A percentile compares a stretch with the other conserved stretches of the same genome.
These are phyloP conservation scores for Beauveria bassiana DNA, from an alignment of 2,329 filamentous ascomycete genomes.

Conservation along the genomic window DNA sequence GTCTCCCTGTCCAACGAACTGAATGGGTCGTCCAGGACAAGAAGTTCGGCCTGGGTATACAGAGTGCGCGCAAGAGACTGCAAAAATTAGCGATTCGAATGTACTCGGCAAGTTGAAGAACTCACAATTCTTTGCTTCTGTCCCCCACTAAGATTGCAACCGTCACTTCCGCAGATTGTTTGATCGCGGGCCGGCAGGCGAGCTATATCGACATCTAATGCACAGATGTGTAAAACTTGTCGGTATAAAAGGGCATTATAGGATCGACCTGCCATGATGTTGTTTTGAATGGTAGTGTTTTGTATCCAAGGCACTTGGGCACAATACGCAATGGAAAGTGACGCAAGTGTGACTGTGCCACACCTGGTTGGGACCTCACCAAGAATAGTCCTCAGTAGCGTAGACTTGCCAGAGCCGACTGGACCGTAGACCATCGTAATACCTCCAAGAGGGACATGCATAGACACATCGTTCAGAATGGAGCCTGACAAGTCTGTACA, in stretches of 20 bases:
- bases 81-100: background rate
- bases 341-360: conserved; percentile 18
- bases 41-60: conserved; percentile 1
- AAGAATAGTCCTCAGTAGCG: conserved; percentile 22
- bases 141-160: conserved; percentile 27
- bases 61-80: conserved; percentile 5
- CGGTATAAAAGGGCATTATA: conserved; percentile 26
- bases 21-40: conserved; percentile 13
- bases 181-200: conserved; percentile 18
- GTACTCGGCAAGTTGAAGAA: background rate
- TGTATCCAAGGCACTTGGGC: conserved; percentile 26
- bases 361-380: conserved; percentile 19
- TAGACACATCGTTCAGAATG: background rate
- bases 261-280: conserved; percentile 25
- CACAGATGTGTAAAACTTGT: conserved; percentile 26
- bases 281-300: conserved; percentile 27
- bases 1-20: conserved; percentile 13
- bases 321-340: conserved; percentile 22
- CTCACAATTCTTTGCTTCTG: conserved; percentile 27
- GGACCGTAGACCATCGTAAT: conserved; percentile 25
- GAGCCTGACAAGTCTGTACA: background rate
- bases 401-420: conserved; percentile 26
- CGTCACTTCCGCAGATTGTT: conserved; percentile 24
- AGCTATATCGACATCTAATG: conserved; percentile 22
- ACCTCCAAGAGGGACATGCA: conserved; percentile 14